These are phyloP conservation scores for Suhomyces anneliseae DNA, from an alignment of 1,139 yeast genomes.

Conservation along the genomic window DNA sequence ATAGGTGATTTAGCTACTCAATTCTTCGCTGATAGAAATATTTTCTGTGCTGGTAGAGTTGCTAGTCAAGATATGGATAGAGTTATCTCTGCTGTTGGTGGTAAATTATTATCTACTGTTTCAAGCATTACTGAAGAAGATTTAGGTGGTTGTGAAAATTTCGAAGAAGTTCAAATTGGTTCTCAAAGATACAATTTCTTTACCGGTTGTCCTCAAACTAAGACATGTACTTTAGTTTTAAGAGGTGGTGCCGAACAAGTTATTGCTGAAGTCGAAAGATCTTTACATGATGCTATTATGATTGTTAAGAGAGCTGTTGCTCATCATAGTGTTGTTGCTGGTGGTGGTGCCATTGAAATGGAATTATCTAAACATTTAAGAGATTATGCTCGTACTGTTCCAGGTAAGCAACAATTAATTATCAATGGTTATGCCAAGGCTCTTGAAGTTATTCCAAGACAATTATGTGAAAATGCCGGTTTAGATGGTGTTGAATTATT, in stretches of 20 bases:
- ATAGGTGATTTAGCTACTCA: conserved; percentile 99
- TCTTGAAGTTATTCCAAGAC: conserved; percentile 94
- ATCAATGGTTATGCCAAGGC: conserved; percentile 93
- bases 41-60: conserved; percentile 98
- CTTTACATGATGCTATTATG: conserved; percentile 97
- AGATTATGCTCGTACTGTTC: conserved; percentile 81
- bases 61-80: conserved; percentile 86
- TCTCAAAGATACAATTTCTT: conserved; percentile 91
- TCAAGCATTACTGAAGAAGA: conserved; percentile 67
- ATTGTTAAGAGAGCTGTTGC: conserved; percentile 93
- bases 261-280: conserved; percentile 96
- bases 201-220: conserved; percentile 88
- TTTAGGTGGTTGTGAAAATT: conserved; percentile 80
- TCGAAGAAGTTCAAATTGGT: conserved; percentile 95
- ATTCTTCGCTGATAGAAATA: conserved; percentile 92
- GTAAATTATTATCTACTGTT: conserved; percentile 83
- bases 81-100: conserved; percentile 93
- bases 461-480: conserved; percentile 96
- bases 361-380: conserved; percentile 86
- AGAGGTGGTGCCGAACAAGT: conserved; percentile 99
- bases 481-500: conserved; percentile 92
- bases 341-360: conserved; percentile 99
- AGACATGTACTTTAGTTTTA: conserved; percentile 87
- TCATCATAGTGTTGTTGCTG: conserved; percentile 87
- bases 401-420: conserved; percentile 93